Conservation (phyloP, 306 rosid species). For the Hippophae tibetana region DNA sequence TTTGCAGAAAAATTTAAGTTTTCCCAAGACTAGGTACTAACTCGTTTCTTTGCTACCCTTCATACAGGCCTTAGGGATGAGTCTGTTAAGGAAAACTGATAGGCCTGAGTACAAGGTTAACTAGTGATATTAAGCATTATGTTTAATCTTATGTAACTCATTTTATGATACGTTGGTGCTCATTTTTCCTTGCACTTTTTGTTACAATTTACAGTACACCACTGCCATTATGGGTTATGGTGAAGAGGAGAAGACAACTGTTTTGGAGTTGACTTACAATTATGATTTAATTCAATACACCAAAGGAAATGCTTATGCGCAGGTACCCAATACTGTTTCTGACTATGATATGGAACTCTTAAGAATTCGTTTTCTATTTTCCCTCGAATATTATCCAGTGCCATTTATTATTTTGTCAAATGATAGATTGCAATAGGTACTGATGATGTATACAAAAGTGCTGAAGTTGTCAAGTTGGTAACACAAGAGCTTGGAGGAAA, state of each 20-base stretch:
- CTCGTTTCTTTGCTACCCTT: conserved; percentile 15
- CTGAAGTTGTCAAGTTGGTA: conserved; percentile 59
- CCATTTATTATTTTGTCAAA: conserved; percentile 7
- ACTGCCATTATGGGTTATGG: conserved; percentile 81
- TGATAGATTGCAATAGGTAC: conserved; percentile 80
- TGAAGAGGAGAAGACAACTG: conserved; percentile 73
- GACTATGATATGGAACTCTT: not conserved
- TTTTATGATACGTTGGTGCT: not conserved
- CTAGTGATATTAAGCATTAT: not conserved
- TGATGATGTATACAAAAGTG: conserved; percentile 93
- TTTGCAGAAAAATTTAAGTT: not conserved
- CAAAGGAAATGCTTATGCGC: conserved; percentile 93
- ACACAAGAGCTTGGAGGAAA: conserved; percentile 90
- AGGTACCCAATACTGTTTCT: conserved; percentile 30
- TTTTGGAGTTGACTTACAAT: conserved; percentile 90
- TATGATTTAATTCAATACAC: conserved; percentile 85
- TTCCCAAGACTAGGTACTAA: not conserved
- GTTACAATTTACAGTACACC: conserved; percentile 45
- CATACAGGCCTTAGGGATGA: conserved; percentile 75
- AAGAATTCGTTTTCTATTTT: not conserved
- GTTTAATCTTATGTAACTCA: not conserved
- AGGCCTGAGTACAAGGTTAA: conserved; percentile 78
- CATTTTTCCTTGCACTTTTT: conserved; percentile 2
- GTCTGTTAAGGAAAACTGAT: conserved; percentile 59
- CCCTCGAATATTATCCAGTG: not conserved